These are phyloP conservation scores for Cystobasidium sp. DNA, from an alignment of 1,284 basidiomycete species.

Conservation along the genomic window DNA sequence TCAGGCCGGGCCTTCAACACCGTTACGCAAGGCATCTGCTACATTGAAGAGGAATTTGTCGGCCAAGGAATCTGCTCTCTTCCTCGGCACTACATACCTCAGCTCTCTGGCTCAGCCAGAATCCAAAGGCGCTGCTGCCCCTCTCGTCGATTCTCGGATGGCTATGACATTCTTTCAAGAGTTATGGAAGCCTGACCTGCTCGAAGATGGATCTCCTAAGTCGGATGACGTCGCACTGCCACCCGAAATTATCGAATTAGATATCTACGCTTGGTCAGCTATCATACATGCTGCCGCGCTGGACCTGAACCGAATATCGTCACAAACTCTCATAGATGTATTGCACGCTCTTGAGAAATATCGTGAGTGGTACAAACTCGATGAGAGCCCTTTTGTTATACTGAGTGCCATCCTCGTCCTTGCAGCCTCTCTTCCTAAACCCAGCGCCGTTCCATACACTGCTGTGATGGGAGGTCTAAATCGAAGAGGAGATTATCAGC, in stretches of 20 bases:
- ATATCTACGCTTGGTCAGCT: slow-evolving; percentile 37
- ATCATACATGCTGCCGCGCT: slow-evolving; percentile 14
- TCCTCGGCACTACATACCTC: slow-evolving; percentile 21
- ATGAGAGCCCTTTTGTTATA: background rate
- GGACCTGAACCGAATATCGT: slow-evolving; percentile 8
- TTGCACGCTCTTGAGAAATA: slow-evolving; percentile 1
- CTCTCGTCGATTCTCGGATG: background rate
- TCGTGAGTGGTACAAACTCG: slow-evolving; percentile 8
- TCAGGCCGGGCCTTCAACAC: too few relatives aligned
- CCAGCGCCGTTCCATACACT: slow-evolving; percentile 33
- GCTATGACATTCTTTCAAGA: slow-evolving; percentile 30
- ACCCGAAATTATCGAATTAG: background rate
- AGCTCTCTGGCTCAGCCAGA: slow-evolving; percentile 5
- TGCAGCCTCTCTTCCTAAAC: slow-evolving; percentile 17
- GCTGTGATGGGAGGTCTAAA: slow-evolving; percentile 27
- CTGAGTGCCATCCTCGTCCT: background rate
- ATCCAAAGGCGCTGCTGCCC: background rate
- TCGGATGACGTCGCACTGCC: background rate
- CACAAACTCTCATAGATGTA: slow-evolving; percentile 3
- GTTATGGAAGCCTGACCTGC: background rate
- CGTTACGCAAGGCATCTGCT: too few relatives aligned
- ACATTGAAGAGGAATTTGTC: too few relatives aligned
- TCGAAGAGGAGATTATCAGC: slow-evolving; percentile 9
- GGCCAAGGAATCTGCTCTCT: background rate
- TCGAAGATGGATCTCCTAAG: background rate